Conservation (phyloP, 345 rosid species). For the Lumnitzera littorea region DNA sequence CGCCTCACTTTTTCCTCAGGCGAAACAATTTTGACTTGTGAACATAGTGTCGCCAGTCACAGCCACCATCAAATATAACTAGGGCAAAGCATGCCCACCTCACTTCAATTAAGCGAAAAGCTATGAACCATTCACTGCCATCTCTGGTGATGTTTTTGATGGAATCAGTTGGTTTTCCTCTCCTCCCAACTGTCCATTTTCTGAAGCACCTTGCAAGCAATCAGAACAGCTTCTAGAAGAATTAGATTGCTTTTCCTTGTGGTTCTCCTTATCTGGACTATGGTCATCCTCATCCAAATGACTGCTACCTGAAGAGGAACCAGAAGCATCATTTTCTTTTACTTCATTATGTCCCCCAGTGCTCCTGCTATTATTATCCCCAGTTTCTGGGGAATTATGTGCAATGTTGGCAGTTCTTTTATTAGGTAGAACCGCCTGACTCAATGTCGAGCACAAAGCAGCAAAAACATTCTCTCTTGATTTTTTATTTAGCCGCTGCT, state of each 20-base stretch:
- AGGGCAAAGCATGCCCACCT: not conserved
- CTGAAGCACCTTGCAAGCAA: constrained; percentile 34
- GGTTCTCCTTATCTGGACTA: constrained; percentile 44
- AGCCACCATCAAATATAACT: too few species aligned
- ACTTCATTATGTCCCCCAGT: constrained; percentile 18
- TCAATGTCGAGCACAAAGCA: constrained; percentile 71
- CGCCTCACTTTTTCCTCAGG: too few species aligned
- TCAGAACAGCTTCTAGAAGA: constrained; percentile 49
- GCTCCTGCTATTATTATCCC: constrained; percentile 25
- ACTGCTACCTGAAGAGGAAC: constrained; percentile 19
- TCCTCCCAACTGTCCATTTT: constrained; percentile 43
- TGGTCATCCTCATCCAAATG: too few species aligned
- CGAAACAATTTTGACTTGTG: too few species aligned
- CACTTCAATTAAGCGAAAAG: constrained; percentile 1
- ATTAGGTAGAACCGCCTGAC: constrained; percentile 75
- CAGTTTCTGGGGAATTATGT: constrained; percentile 16
- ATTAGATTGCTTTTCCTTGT: constrained; percentile 38
- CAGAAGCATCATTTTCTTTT: constrained; percentile 18
- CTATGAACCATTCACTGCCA: constrained; percentile 89
- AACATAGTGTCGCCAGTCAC: too few species aligned
- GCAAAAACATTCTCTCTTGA: constrained; percentile 62
- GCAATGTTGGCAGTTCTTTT: constrained; percentile 38
- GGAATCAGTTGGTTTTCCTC: constrained; percentile 61
- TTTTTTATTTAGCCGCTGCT: constrained; percentile 57
- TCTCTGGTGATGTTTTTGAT: constrained; percentile 73